Percentiles rank a stretch among this genome's conserved stretches.
These are phyloP conservation scores for Endotrypanum monterogeii DNA, from an alignment of 208 protist genomes.

Conservation along the genomic window DNA sequence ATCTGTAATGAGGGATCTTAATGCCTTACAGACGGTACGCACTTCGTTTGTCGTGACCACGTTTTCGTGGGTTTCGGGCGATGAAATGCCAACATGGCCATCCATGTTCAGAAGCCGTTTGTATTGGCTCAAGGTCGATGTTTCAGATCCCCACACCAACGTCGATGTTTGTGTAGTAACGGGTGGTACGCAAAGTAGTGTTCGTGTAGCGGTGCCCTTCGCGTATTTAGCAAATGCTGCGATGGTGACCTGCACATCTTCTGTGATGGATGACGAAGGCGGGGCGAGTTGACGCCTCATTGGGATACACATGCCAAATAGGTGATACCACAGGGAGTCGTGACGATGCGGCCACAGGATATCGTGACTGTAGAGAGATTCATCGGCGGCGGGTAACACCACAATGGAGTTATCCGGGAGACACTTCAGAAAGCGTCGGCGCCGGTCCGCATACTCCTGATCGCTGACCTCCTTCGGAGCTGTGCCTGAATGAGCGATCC, in stretches of 20 bases:
- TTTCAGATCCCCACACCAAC: conserved; percentile 35
- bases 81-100: neutral
- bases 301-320: conserved; percentile 41
- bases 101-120: conserved; percentile 5
- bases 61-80: neutral
- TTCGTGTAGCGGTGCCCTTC: conserved; percentile 7
- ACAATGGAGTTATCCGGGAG: conserved; percentile 43
- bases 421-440: conserved; percentile 29
- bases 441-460: conserved; percentile 39
- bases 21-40: neutral
- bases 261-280: conserved; percentile 6
- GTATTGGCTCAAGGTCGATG: conserved; percentile 1
- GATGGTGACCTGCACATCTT: conserved; percentile 31
- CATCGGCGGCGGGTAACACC: conserved; percentile 46
- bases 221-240: conserved; percentile 34
- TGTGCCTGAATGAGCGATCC: neutral
- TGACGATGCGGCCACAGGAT: conserved; percentile 43
- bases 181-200: conserved; percentile 37
- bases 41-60: conserved; percentile 29
- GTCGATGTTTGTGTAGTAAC: conserved; percentile 22
- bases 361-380: conserved; percentile 32
- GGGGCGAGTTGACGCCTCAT: conserved; percentile 34
- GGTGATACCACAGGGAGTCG: conserved; percentile 53
- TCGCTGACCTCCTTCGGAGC: conserved; percentile 7
- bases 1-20: conserved; percentile 9